Evolutionary conservation across 768 basidiomycete species (phyloP).

Genomic region (Pleurotus cornucopiae): DNA sequence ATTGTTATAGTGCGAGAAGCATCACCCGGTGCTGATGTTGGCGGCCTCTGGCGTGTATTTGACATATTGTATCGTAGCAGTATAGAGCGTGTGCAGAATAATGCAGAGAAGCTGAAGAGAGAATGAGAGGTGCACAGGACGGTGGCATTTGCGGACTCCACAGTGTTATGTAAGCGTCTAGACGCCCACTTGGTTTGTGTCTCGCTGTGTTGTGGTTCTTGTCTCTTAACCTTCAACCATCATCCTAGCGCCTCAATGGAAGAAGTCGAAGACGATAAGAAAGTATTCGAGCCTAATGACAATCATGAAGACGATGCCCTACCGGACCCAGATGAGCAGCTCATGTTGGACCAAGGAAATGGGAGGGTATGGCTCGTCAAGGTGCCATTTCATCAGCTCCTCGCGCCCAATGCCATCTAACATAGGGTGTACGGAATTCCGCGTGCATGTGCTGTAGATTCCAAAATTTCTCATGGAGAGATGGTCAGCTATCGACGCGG

Average conservation of each 20-base stretch:
- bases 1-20: constrained; percentile 55
- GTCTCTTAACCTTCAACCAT: too few species aligned
- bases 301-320: constrained; percentile 55
- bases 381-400: constrained; percentile 35
- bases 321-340: constrained; percentile 77
- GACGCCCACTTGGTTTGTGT: too few species aligned
- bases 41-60: constrained; percentile 24
- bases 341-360: constrained; percentile 74
- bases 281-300: constrained; percentile 58
- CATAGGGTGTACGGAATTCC: too few species aligned
- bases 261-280: constrained; percentile 60
- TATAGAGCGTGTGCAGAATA: too few species aligned
- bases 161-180: too few species aligned
- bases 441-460: constrained; percentile 41
- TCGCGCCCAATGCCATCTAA: constrained; percentile 3
- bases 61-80: not conserved
- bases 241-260: constrained; percentile 3
- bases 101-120: too few species aligned
- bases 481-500: constrained; percentile 73
- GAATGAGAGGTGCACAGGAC: too few species aligned
- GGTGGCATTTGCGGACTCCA: too few species aligned
- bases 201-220: too few species aligned
- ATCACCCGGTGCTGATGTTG: constrained; percentile 41
- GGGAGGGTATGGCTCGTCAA: constrained; percentile 85
- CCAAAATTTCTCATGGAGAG: constrained; percentile 84